Evolutionary conservation across 1,139 yeast genomes (phyloP), one percentile per base, ranked within the genome.

Genomic region (Kodamaea alishanica): DNA sequence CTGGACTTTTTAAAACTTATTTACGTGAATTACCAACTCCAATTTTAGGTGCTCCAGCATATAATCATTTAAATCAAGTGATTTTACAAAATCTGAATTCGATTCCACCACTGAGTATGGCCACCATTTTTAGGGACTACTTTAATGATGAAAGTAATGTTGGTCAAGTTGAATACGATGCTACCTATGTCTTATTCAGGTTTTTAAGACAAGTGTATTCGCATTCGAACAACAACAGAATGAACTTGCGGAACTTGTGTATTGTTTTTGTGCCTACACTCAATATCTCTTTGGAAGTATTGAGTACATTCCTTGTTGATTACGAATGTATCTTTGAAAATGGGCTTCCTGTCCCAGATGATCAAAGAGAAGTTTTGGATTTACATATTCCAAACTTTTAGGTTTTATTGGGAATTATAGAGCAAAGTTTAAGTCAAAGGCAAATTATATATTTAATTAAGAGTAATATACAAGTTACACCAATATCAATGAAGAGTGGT

Each of bases 251-350:
- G 44, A 87, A 88, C 55, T 65, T 87, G 37, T 82, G 92, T 52
- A 87, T 87, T 56, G 95, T 88, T 12, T 85, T 87, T 60, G 86
- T 90, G 4, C 95, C 95, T 3, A 86, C 96, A 1, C 67, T 87
- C 47, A 83, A 83, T 48, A 70, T 87, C 30, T 80, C 95, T 0
- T 69, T 81, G 12, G 82, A 79, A 38, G 75, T 85, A 5, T 67
- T 87, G 44, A 73, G 75, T 34, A 71, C 79, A 11, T 75, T 84
- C 42, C 70, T 87, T 50, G 75, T 75, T 34, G 88, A 86, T 55
- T 84, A 77, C 55, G 73, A 66, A 24, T 75, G 79, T 48, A 73
- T 86, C 6, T 86, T 85, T 53, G 81, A 78, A 42, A 69, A 70
- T 26, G 75, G 71, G 1, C 60, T 58, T 2, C 79, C 82, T 38